Percentiles rank a stretch among this genome's conserved stretches.
Conservation (phyloP, 176 grass and related monocot genomes). For the Zoysia pacifica region DNA sequence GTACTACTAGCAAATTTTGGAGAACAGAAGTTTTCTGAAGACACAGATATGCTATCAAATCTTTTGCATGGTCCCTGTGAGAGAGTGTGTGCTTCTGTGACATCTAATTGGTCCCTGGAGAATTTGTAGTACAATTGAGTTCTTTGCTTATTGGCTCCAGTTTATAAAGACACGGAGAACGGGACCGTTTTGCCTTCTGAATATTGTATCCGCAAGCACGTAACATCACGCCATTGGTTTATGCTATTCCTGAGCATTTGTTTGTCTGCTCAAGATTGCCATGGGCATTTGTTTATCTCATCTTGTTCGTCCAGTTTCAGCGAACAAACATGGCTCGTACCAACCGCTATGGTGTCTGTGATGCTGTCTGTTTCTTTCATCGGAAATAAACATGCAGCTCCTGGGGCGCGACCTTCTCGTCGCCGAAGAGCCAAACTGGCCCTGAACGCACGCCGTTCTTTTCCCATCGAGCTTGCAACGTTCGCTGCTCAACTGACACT, state of each 20-base stretch:
- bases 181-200: background rate
- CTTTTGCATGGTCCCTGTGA: background rate
- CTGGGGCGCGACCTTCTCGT: conserved; percentile 12
- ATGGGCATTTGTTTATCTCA: conserved; percentile 40
- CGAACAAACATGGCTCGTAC: conserved; percentile 20
- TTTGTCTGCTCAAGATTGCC: conserved; percentile 22
- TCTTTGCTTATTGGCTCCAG: background rate
- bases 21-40: conserved; percentile 19
- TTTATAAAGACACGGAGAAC: background rate
- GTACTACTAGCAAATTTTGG: background rate
- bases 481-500: background rate
- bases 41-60: conserved; percentile 10
- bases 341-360: conserved; percentile 18
- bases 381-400: background rate
- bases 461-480: background rate
- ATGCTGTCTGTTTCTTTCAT: conserved; percentile 1
- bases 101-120: background rate
- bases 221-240: background rate
- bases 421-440: conserved; percentile 22
- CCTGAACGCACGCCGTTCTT: background rate
- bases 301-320: conserved; percentile 19
- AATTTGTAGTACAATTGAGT: background rate
- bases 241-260: conserved; percentile 8
- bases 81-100: conserved; percentile 1
- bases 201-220: background rate